phyloP scores from a whole-genome alignment of 805 yeast species.

The Priceomyces fermenticarens region DNA sequence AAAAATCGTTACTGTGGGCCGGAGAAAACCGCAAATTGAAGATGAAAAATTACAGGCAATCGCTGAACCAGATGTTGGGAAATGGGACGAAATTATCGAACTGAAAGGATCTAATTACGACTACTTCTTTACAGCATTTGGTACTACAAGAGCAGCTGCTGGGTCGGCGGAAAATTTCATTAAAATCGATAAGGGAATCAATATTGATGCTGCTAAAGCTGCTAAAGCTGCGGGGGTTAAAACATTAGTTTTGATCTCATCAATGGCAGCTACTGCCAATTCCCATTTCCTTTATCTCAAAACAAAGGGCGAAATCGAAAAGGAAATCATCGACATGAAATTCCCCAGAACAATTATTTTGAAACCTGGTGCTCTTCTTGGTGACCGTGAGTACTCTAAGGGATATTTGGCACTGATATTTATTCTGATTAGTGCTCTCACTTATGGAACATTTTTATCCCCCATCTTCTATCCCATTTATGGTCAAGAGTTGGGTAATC shows the following conservation, averaged over 20 bases:
- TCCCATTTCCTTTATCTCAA: conserved; percentile 62
- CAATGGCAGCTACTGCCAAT: conserved; percentile 55
- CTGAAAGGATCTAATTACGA: conserved; percentile 26
- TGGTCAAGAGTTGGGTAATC: conserved; percentile 65
- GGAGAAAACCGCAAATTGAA: conserved; percentile 40
- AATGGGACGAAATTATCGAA: conserved; percentile 48
- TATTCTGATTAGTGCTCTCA: conserved; percentile 9
- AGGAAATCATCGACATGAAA: conserved; percentile 55
- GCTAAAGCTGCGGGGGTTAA: conserved; percentile 69
- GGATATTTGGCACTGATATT: conserved; percentile 33
- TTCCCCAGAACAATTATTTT: conserved; percentile 74
- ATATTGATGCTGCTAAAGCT: conserved; percentile 63
- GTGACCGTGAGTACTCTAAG: conserved; percentile 49
- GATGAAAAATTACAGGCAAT: conserved; percentile 34
- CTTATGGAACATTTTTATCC: conserved; percentile 4
- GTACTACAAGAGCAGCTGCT: conserved; percentile 70
- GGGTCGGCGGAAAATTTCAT: conserved; percentile 71
- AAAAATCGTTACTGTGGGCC: conserved; percentile 47
- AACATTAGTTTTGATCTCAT: conserved; percentile 65
- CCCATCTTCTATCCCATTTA: conserved; percentile 39
- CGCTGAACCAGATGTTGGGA: conserved; percentile 42
- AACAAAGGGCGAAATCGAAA: conserved; percentile 76
- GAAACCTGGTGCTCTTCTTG: conserved; percentile 74
- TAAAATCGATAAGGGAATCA: conserved; percentile 72
- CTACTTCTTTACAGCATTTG: conserved; percentile 62